These are phyloP conservation scores for Breviolum minutum DNA, from an alignment of 73 alveolate species.

Conservation along the genomic window DNA sequence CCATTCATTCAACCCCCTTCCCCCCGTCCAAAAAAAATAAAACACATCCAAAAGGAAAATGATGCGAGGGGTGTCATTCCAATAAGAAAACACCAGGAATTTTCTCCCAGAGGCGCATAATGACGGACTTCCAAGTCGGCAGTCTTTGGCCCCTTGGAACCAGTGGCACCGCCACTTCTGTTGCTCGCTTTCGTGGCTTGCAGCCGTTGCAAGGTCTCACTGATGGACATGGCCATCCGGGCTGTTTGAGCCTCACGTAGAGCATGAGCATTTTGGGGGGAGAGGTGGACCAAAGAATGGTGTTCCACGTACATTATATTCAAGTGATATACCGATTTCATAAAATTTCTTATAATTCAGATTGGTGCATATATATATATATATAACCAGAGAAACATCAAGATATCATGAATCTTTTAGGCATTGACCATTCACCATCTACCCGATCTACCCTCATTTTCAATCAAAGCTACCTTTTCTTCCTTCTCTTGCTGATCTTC, in stretches of 20 bases:
- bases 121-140: constrained; percentile 83
- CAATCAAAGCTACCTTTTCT: not conserved
- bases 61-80: not conserved
- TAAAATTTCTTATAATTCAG: no score
- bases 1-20: not conserved
- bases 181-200: not conserved
- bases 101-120: not conserved
- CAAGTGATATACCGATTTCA: no score
- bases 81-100: not conserved
- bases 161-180: not conserved
- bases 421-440: not conserved
- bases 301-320: no score
- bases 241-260: constrained; percentile 3
- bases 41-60: not conserved
- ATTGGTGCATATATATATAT: no score
- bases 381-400: no score
- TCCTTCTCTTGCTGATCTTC: constrained; percentile 1
- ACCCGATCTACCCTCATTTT: not conserved
- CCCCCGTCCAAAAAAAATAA: not conserved
- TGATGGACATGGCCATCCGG: constrained; percentile 60
- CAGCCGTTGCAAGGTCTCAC: constrained; percentile 80
- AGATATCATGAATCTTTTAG: not conserved
- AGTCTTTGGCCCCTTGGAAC: not conserved
- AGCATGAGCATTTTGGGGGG: no score
- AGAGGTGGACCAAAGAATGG: no score